Conservation (phyloP, 805 yeast genomes). For the Saitoella complicata region DNA sequence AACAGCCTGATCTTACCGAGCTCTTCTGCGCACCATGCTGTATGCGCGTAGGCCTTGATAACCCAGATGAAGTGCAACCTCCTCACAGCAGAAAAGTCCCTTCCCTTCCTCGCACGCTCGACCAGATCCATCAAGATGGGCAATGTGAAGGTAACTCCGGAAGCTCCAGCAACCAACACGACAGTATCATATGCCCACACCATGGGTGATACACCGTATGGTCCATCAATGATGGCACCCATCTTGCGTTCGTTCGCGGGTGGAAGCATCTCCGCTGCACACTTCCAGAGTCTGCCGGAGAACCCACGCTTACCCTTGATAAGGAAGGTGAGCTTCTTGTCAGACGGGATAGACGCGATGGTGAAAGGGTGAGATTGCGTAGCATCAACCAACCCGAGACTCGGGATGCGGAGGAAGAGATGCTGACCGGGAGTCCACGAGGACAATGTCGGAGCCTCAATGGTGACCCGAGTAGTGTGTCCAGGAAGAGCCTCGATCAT, state of each 20-base stretch:
- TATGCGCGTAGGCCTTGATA: background rate
- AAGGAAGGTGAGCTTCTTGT: conserved; percentile 26
- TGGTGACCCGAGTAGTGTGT: too few relatives aligned
- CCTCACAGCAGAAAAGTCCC: background rate
- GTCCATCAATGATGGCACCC: conserved; percentile 26
- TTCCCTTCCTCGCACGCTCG: background rate
- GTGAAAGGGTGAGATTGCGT: conserved; percentile 17
- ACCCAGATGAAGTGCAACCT: conserved; percentile 3
- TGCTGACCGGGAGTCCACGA: conserved; percentile 11
- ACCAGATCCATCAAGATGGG: conserved; percentile 20
- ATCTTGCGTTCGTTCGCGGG: background rate
- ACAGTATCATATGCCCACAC: conserved; percentile 29
- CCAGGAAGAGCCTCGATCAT: too few relatives aligned
- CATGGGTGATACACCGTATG: conserved; percentile 29
- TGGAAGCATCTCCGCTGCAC: background rate
- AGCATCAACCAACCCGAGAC: conserved; percentile 1
- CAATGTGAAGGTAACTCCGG: conserved; percentile 30
- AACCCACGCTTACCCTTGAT: conserved; percentile 16
- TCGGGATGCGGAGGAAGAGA: conserved; percentile 9
- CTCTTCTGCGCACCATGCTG: conserved; percentile 1
- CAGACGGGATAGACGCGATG: conserved; percentile 24
- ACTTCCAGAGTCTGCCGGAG: background rate
- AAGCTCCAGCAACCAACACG: conserved; percentile 27
- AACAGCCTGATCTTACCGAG: background rate
- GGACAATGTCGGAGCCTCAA: too few relatives aligned